Base-by-base conservation (phyloP, 2,329 filamentous ascomycete genomes). In the Trichoderma sp. region DNA sequence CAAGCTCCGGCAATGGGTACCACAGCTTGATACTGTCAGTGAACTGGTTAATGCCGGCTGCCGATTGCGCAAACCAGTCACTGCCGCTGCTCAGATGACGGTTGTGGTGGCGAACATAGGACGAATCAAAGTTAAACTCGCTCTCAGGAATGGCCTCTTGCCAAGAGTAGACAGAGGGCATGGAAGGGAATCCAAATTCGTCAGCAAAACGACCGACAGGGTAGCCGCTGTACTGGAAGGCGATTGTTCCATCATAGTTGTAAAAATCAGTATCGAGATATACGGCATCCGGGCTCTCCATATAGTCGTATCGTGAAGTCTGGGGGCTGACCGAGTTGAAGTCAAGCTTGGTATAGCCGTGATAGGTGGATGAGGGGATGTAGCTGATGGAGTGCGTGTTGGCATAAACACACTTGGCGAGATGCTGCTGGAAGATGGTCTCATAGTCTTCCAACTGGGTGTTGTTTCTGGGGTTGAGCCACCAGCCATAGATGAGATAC, bases 211-310 rank as follows among this genome's bases (percentile, higher is more conserved):
- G 83, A 3, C 87, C 88, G 0, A 89, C 80, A 0, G 88, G 88
- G 73, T 90, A 90, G 1, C 79, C 81, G 1, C 81, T 82, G 28
- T 82, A 80, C 76, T 90, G 83, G 77, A 90, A 90, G 0, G 88
- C 84, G 13, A 84, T 78, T 1, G 75, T 76, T 15, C 84, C 83
- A 71, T 87, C 78, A 76, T 91, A 91, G 74, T 90, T 86, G 78
- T 91, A 91, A 76, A 86, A 84, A 73, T 89, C 87, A 8, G 88
- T 90, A 71, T 90, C 86, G 3, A 87, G 87, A 74, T 90, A 90
- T 30, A 89, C 84, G 3, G 80, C 84, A 4, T 81, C 81, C 0
- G 87, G 88, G 2, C 79, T 74, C 0, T 85, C 87, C 57, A 65
- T 55, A 74, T 90, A 89, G 50, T 86, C 76, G 76, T 90, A 91